Percentiles rank a stretch among this genome's conserved stretches.
Conservation (phyloP, 2,329 filamentous ascomycete genomes). For the Aspergillus sp. region DNA sequence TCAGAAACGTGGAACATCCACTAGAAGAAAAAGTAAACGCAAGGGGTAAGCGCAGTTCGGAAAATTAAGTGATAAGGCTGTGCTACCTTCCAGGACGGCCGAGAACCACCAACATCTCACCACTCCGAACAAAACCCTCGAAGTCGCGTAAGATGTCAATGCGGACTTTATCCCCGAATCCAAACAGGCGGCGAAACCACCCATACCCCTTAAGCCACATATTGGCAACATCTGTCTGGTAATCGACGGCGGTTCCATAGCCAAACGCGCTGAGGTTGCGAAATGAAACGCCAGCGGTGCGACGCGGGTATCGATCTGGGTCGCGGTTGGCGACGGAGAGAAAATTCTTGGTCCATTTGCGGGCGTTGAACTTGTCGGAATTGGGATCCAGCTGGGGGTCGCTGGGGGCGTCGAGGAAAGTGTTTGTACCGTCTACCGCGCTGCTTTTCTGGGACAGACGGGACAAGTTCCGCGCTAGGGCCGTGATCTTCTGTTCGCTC, state of each 20-base stretch:
- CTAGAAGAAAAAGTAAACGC: constrained; percentile 16
- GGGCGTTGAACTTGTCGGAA: constrained; percentile 43
- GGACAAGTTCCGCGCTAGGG: constrained; percentile 33
- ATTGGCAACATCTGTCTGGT: constrained; percentile 47
- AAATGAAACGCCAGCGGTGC: constrained; percentile 44
- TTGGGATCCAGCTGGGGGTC: constrained; percentile 44
- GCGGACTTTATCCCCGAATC: constrained; percentile 33
- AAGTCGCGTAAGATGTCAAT: constrained; percentile 64
- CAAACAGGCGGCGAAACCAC: constrained; percentile 27
- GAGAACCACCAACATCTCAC: constrained; percentile 57
- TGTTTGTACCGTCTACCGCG: constrained; percentile 29
- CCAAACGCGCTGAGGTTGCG: constrained; percentile 47
- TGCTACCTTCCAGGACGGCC: constrained; percentile 47
- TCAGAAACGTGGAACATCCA: constrained; percentile 77
- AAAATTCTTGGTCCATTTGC: constrained; percentile 47
- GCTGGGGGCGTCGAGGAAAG: constrained; percentile 34
- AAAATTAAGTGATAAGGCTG: not conserved
- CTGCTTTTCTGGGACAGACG: constrained; percentile 27
- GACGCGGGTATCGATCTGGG: constrained; percentile 30
- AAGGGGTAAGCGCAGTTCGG: not conserved
- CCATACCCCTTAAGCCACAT: constrained; percentile 39
- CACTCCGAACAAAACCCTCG: constrained; percentile 59
- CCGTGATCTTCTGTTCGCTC: constrained; percentile 26
- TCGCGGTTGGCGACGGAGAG: constrained; percentile 34
- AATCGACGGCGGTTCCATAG: constrained; percentile 44